Conservation (phyloP, 768 basidiomycete genomes). For the Pisolithus sp. region DNA sequence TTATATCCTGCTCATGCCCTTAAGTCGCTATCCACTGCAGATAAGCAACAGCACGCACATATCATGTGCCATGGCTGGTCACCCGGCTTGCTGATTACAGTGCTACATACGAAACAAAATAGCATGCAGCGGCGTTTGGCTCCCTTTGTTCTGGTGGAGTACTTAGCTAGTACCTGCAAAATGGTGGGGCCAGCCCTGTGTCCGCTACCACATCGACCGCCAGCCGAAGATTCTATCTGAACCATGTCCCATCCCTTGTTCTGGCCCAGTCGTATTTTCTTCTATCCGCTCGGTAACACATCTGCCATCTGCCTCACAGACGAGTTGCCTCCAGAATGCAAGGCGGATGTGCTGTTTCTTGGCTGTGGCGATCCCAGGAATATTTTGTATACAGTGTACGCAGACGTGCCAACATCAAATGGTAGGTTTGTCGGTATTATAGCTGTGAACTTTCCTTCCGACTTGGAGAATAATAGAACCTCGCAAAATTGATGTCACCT, state of each 20-base stretch:
- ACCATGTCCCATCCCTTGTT: slow-evolving; percentile 37
- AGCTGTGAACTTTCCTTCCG: neutral
- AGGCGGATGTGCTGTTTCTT: slow-evolving; percentile 40
- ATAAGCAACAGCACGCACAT: too few species aligned
- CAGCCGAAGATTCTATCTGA: too few species aligned
- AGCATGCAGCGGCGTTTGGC: too few species aligned
- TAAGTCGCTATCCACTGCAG: too few species aligned
- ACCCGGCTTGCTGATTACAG: too few species aligned
- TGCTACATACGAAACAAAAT: too few species aligned
- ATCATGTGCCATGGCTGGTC: too few species aligned
- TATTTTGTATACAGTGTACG: slow-evolving; percentile 39
- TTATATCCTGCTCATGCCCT: too few species aligned
- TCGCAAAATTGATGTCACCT: slow-evolving; percentile 23
- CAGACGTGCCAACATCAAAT: neutral
- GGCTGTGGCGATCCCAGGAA: slow-evolving; percentile 48
- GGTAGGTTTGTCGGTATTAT: neutral
- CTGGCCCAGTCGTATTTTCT: slow-evolving; percentile 39
- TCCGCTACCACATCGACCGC: too few species aligned
- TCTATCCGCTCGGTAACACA: slow-evolving; percentile 53
- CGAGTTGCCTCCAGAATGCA: slow-evolving; percentile 36
- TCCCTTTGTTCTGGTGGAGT: too few species aligned
- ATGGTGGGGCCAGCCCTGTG: too few species aligned
- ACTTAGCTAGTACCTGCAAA: too few species aligned
- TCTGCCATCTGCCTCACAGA: slow-evolving; percentile 40
- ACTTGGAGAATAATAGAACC: slow-evolving; percentile 9